These are phyloP conservation scores for Diphasiastrum complanatum DNA, from an alignment of 83 land plant genomes.

Conservation along the genomic window DNA sequence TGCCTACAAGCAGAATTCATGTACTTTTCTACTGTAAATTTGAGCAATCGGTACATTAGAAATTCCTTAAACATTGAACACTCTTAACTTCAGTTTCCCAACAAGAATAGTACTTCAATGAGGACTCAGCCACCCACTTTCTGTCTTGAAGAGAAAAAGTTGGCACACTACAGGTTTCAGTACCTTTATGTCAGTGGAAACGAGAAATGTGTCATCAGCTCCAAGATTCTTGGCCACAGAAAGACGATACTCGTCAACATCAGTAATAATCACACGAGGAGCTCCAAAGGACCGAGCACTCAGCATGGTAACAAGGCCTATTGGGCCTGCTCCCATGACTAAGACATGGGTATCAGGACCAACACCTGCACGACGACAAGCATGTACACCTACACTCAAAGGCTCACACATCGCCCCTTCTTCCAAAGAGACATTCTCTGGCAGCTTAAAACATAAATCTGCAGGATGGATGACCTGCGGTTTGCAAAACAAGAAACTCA, in stretches of 20 bases:
- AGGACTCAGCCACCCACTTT: no score
- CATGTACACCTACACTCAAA: constrained; percentile 41
- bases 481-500: neutral
- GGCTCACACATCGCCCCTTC: constrained; percentile 51
- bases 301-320: constrained; percentile 32
- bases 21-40: no score
- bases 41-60: no score
- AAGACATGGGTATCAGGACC: constrained; percentile 32
- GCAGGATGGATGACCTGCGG: constrained; percentile 41
- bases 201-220: constrained; percentile 29
- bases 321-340: constrained; percentile 38
- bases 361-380: constrained; percentile 32
- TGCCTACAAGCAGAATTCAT: no score
- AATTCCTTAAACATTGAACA: no score
- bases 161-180: neutral
- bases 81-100: no score
- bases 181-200: constrained; percentile 22
- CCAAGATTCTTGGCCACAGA: constrained; percentile 25
- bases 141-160: no score
- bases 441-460: constrained; percentile 39
- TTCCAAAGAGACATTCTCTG: constrained; percentile 33
- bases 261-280: constrained; percentile 25
- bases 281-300: constrained; percentile 39
- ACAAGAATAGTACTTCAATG: no score
- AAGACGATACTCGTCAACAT: constrained; percentile 33